These are phyloP conservation scores for Sherardia arvensis DNA, from an alignment of 257 asterid species.

Conservation along the genomic window DNA sequence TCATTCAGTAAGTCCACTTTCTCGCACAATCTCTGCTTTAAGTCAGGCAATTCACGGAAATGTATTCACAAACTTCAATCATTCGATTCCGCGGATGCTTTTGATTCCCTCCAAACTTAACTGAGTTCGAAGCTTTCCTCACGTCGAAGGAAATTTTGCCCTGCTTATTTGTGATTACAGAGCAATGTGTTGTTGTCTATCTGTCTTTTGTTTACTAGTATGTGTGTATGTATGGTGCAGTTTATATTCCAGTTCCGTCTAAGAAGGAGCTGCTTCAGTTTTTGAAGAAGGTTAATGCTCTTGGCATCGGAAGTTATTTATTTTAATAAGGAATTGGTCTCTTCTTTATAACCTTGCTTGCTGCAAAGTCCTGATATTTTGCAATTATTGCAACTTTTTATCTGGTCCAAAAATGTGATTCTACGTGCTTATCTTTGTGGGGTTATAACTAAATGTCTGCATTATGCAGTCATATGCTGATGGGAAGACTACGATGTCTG, in stretches of 20 bases:
- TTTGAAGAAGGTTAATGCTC: slow-evolving; percentile 46
- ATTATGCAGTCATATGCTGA: slow-evolving; percentile 25
- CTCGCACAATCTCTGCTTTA: not conserved
- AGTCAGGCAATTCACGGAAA: not conserved
- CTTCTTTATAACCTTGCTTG: too few species aligned
- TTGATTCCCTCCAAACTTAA: slow-evolving; percentile 26
- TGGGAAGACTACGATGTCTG: slow-evolving; percentile 27
- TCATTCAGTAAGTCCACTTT: slow-evolving; percentile 30
- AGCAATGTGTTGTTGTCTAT: not conserved
- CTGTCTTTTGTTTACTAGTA: not conserved
- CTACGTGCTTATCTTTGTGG: not conserved
- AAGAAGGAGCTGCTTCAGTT: slow-evolving; percentile 53
- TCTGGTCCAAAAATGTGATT: not conserved
- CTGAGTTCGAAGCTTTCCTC: slow-evolving; percentile 79
- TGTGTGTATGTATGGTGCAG: slow-evolving; percentile 21
- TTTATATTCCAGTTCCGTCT: slow-evolving; percentile 44
- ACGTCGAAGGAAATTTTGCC: slow-evolving; percentile 80
- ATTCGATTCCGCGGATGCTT: slow-evolving; percentile 35
- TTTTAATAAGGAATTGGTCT: too few species aligned
- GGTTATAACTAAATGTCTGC: not conserved
- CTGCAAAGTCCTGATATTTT: not conserved
- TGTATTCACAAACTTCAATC: slow-evolving; percentile 27
- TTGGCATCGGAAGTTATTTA: too few species aligned
- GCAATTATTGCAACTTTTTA: not conserved
- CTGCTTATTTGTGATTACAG: slow-evolving; percentile 10